Evolutionary conservation across 208 protist genomes (phyloP), one percentile per base, ranked within the genome.

Genomic region (Leishmania tropica): DNA sequence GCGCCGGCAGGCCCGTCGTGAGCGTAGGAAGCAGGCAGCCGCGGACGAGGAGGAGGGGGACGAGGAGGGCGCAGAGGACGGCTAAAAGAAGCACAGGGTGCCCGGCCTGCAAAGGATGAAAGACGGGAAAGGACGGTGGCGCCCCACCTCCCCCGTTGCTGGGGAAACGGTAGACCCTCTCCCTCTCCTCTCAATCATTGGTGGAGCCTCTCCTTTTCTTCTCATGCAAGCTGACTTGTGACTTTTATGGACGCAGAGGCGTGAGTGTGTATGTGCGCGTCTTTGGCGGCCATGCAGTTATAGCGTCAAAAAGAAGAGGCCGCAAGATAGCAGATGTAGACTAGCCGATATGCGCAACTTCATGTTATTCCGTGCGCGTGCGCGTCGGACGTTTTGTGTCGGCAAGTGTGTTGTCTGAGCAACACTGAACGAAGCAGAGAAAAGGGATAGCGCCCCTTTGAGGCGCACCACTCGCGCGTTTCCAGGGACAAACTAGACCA

Each of bases 21-120:
- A 86, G 77, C 90, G 89, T 24, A 87, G 85, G 73, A 86, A 84
- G 37, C 77, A 75, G 17, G 85, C 81, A 24, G 85, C 37, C 2
- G 83, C 28, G 17, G 88, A 89, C 48, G 90, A 90, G 73, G 86
- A 81, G 4, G 93, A 94, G 76, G 90, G 93, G 48, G 89, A 93
- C 48, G 81, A 90, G 15, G 86, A 89, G 28, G 73, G 85, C 37
- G 72, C 85, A 56, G 79, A 85, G 17, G 72, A 58, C 31, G 48
- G 31, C 31, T 76, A 60, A 37, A 45, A 10, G 47, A 60, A 3
- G 31, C n/a, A 31, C 13, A 45, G 35, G 8, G 42, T 35, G 45
- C 0, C 5, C 42, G 48, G 6, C 21, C 40, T 53, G 37, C 6
- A 11, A n/a, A 53, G 24, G 45, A 37, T 15, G 24, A 47, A 8